Percentiles rank a stretch among this genome's conserved stretches.
Evolutionary conservation across 345 rosid genomes (phyloP).

Genomic region (Populus pruinosa): DNA sequence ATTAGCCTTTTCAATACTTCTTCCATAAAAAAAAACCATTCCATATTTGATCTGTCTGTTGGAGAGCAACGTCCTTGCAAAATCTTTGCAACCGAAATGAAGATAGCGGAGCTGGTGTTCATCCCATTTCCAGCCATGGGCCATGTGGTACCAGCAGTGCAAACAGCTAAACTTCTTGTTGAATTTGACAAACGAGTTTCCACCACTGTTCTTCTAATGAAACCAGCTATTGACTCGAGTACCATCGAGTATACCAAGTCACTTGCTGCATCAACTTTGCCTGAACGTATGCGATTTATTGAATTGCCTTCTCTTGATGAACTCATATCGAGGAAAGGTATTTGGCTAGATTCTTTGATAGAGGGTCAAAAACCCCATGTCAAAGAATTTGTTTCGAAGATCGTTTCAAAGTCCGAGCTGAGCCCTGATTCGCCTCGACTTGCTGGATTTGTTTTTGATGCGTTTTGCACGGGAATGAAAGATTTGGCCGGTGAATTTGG

Average conservation of each 20-base stretch:
- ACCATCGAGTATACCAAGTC: neutral
- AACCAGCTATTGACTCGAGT: conserved; percentile 6
- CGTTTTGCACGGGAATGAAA: conserved; percentile 9
- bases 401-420: neutral
- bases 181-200: conserved; percentile 40
- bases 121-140: conserved; percentile 48
- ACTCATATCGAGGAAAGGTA: neutral
- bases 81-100: neutral
- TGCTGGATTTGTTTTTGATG: conserved; percentile 17
- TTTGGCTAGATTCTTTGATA: neutral
- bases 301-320: conserved; percentile 20
- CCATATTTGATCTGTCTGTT: no score
- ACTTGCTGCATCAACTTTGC: conserved; percentile 23
- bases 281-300: conserved; percentile 37
- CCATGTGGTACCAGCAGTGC: conserved; percentile 41
- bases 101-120: conserved; percentile 38
- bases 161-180: conserved; percentile 47
- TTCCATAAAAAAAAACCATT: no score
- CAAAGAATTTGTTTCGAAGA: conserved; percentile 5
- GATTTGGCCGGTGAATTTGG: conserved; percentile 20
- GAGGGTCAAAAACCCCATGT: conserved; percentile 20
- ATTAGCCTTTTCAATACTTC: no score
- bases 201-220: conserved; percentile 43
- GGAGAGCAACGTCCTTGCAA: no score
- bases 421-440: neutral